Base-by-base conservation (phyloP, 2,329 filamentous ascomycete species). In the Dactylellina sp. region DNA sequence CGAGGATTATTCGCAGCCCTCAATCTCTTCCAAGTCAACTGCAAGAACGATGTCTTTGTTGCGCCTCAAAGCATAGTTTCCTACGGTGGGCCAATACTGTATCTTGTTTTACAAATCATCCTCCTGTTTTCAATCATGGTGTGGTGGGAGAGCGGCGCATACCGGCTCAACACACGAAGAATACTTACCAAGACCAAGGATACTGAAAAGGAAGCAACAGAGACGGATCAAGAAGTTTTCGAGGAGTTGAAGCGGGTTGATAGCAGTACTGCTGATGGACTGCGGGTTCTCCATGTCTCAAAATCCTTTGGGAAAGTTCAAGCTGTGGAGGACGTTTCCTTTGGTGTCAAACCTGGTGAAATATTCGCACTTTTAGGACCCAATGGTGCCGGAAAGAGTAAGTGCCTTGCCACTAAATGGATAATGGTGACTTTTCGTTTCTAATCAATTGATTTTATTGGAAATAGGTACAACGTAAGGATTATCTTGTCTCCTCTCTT, bases 351-450 rank as follows among this genome's bases (percentile, higher is more conserved):
- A 14, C 88, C 87, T 53, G 90, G 91, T 55, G 90, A 97, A 80
- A 91, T 96, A 0, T 97, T 96, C 81, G 93, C 93, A 0, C 85
- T 97, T 0, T 86, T 98, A 0, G 93, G 93, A 0, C 93, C 93
- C 14, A 97, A 97, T 79, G 93, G 93, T 22, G 94, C 93, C 0
- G 93, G 93, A 66, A 97, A 97, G 79, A 92, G 89, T 0, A 96
- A 92, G 0, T 14, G 12, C 1, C 22, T 9, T 14, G 7, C 11
- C 18, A 44, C 1, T 44, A 35, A 28, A 20, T 14, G 11, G 7
- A 18, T 40, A n/a, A 16, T n/a, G 2, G 32, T 24, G 28, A 49
- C 11, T 35, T 22, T n/a, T 44, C 11, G 28, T 50, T 20, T 14
- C 22, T 57, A 57, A 44, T 44, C 7, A 24, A 12, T 20, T 7